Evolutionary conservation across 345 rosid genomes (phyloP).

Genomic region (Trapa incisa): DNA sequence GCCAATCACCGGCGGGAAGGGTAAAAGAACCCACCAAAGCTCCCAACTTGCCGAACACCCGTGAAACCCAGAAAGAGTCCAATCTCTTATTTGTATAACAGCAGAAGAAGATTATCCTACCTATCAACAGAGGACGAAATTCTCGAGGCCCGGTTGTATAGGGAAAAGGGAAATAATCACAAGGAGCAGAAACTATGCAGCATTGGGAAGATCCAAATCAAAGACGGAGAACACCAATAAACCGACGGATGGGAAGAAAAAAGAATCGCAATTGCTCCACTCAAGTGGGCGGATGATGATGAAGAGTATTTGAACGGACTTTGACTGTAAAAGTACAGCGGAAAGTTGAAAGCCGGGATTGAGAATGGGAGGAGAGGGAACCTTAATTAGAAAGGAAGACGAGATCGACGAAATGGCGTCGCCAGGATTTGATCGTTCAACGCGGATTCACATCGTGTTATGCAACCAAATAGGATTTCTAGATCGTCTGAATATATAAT

Average conservation of each 20-base stretch:
- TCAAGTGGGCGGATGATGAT: background rate
- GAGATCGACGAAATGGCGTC: too few species aligned
- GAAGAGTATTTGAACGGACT: background rate
- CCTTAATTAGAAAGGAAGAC: too few species aligned
- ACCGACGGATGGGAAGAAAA: background rate
- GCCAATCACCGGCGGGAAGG: background rate
- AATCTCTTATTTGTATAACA: too few species aligned
- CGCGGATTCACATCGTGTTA: constrained; percentile 18
- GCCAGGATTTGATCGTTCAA: constrained; percentile 20
- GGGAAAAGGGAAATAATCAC: background rate
- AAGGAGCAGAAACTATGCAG: background rate
- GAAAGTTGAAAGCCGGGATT: background rate
- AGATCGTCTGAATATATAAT: too few species aligned
- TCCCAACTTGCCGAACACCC: constrained; percentile 7
- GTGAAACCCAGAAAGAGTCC: constrained; percentile 1
- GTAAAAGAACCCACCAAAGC: constrained; percentile 11
- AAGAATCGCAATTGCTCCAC: background rate
- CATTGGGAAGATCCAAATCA: constrained; percentile 3
- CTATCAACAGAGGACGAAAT: background rate
- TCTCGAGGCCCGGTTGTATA: background rate
- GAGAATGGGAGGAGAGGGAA: background rate
- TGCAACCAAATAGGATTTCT: background rate
- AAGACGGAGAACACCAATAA: constrained; percentile 12
- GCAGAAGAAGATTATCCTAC: too few species aligned
- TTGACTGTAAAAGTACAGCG: background rate